Base-by-base conservation (phyloP, 345 rosid species). In the Euphorbia pulcherrima region DNA sequence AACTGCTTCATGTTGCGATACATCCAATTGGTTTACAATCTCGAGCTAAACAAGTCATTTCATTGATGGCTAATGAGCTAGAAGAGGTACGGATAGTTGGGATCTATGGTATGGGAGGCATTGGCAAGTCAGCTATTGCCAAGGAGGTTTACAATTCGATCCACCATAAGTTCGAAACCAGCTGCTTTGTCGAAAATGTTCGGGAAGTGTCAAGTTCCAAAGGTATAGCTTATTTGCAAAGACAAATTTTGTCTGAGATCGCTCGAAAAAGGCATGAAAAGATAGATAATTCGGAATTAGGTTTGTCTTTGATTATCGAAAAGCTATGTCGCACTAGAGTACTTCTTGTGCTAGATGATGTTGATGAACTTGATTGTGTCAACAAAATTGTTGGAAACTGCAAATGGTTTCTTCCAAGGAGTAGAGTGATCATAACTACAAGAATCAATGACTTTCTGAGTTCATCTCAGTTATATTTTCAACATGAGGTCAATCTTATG, bases 181-280 rank as follows among this genome's bases (percentile, higher is more conserved):
- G 77, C 55, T 52, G 81, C 71, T 78, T 78, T 54, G 51, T 73
- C 6, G 30, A 47, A 26, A 59, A 72, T 33, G 67, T 77, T 24
- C 37, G 71, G 12, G 67, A 68, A 6, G 24, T 20, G 4, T 26
- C 48, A 1, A 20, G 3, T 29, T 56, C 33, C 12, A 33, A 39
- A 1, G 76, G 80, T 14, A 48, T 76, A 16, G 12, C 28, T 16
- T 21, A 68, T 18, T 64, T 77, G 47, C 77, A 71, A 26, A 63
- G 44, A 55, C 48, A 72, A 33, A 71, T 77, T 23, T 52, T 73
- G 8, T 46, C 51, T 0, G 67, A 73, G 44, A 44, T 28, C 37
- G 7, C 27, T 13, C 6, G 37, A 33, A 57, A n/a, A 23, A 65
- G 56, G 26, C 64, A 40, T 46, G 60, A 58, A 33, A 72, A 57